Percentiles rank a stretch among this genome's conserved stretches.
These are phyloP conservation scores for Kuraishia piskuri DNA, from an alignment of 805 yeast genomes.

Conservation along the genomic window DNA sequence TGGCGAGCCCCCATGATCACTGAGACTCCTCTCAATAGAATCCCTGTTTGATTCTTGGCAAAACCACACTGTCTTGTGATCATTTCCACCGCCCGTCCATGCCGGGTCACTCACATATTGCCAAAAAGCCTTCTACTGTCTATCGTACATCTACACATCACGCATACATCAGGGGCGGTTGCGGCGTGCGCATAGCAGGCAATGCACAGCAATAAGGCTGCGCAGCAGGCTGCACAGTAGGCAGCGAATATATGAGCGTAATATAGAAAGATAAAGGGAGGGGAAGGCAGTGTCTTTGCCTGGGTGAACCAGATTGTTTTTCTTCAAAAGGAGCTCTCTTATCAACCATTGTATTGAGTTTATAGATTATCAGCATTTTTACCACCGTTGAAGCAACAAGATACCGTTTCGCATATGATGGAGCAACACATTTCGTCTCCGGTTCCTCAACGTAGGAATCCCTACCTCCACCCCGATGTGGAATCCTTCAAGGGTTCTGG, in stretches of 20 bases:
- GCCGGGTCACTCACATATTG: neutral
- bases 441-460: neutral
- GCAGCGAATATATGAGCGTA: neutral
- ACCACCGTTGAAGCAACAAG: no score
- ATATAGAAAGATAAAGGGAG: neutral
- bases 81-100: no score
- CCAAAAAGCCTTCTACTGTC: neutral
- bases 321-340: no score
- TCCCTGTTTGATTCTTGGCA: no score
- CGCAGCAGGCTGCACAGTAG: neutral
- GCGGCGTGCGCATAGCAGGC: neutral
- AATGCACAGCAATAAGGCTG: neutral
- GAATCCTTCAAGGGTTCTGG: neutral
- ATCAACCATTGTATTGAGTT: neutral
- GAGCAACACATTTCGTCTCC: neutral
- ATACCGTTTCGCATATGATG: neutral
- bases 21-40: no score
- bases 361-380: neutral
- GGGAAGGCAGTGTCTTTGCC: neutral
- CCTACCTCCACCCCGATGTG: neutral
- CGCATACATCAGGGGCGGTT: neutral
- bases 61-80: no score
- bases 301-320: neutral
- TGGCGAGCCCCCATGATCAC: no score
- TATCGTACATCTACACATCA: neutral